Percentiles rank a stretch among this genome's conserved stretches.
These are phyloP conservation scores for Hypoxylon crocopeplum DNA, from an alignment of 495 filamentous ascomycete genomes.

Conservation along the genomic window DNA sequence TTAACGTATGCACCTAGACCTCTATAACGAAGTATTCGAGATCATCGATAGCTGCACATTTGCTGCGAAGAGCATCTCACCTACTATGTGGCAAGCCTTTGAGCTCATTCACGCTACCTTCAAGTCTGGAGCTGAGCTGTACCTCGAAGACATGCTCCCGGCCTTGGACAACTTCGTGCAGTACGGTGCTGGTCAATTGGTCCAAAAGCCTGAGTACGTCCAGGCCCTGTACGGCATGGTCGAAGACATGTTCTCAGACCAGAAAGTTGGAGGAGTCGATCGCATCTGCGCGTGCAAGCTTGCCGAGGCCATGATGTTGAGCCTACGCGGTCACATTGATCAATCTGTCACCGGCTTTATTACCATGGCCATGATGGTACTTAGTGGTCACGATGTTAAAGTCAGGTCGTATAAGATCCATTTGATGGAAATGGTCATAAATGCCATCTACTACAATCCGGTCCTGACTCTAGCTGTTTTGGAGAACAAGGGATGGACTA, in stretches of 20 bases:
- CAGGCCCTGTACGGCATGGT: constrained; percentile 86
- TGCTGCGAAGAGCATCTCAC: constrained; percentile 90
- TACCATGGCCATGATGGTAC: constrained; percentile 82
- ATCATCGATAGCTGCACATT: constrained; percentile 99
- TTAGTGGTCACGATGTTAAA: constrained; percentile 72
- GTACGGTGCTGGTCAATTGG: constrained; percentile 80
- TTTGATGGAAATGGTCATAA: constrained; percentile 99
- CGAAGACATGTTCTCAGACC: constrained; percentile 70
- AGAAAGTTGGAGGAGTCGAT: constrained; percentile 92
- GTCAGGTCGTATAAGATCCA: constrained; percentile 93
- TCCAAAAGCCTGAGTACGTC: constrained; percentile 84
- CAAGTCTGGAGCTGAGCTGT: constrained; percentile 94
- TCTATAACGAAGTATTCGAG: constrained; percentile 98
- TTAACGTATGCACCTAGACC: constrained; percentile 58
- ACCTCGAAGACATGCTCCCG: constrained; percentile 98
- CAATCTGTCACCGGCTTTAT: constrained; percentile 85
- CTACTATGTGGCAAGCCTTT: constrained; percentile 98
- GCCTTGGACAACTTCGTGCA: constrained; percentile 96
- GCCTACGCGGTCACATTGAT: constrained; percentile 89
- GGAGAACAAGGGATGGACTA: constrained; percentile 94
- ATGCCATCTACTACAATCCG: constrained; percentile 97
- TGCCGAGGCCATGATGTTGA: constrained; percentile 95
- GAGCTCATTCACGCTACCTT: constrained; percentile 96
- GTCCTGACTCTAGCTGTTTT: constrained; percentile 79
- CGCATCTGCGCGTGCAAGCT: constrained; percentile 99